These are phyloP conservation scores for Globisporangium cylindrosporum DNA, from an alignment of 352 stramenopile species.

Conservation along the genomic window DNA sequence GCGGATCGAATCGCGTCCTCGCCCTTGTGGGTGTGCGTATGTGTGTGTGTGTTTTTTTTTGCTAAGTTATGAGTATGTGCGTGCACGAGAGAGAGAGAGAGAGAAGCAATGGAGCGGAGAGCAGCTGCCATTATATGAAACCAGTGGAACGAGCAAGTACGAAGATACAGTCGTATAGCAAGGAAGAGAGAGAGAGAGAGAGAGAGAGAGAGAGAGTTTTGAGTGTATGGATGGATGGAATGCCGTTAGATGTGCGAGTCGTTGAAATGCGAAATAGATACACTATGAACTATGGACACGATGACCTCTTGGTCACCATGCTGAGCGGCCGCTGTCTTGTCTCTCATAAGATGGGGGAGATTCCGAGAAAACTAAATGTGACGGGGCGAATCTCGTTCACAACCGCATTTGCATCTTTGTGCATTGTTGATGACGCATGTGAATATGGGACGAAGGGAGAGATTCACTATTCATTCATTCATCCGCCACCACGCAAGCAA, in stretches of 20 bases:
- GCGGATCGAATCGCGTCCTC: background rate
- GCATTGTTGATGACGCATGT: background rate
- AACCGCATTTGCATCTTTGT: background rate
- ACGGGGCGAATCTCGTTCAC: background rate
- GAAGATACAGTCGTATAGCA: background rate
- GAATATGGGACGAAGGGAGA: background rate
- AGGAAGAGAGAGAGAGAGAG: background rate
- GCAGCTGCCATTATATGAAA: slow-evolving; percentile 3
- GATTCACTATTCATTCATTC: background rate
- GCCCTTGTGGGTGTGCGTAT: background rate
- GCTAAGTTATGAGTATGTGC: slow-evolving; percentile 6
- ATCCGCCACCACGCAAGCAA: background rate
- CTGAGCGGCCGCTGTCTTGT: background rate
- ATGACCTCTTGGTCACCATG: background rate
- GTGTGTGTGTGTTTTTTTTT: background rate
- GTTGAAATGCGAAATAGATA: background rate
- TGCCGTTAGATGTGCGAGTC: background rate
- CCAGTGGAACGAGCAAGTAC: background rate
- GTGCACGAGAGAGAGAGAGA: slow-evolving; percentile 2
- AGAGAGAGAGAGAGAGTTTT: background rate
- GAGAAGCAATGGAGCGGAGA: background rate
- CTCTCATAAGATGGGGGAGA: background rate
- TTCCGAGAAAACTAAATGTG: background rate
- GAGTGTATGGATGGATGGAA: background rate
- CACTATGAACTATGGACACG: background rate